Evolutionary conservation across 106 monocot genomes (phyloP), one percentile per base, ranked within the genome.

Genomic region (Hemerocallis citrina): DNA sequence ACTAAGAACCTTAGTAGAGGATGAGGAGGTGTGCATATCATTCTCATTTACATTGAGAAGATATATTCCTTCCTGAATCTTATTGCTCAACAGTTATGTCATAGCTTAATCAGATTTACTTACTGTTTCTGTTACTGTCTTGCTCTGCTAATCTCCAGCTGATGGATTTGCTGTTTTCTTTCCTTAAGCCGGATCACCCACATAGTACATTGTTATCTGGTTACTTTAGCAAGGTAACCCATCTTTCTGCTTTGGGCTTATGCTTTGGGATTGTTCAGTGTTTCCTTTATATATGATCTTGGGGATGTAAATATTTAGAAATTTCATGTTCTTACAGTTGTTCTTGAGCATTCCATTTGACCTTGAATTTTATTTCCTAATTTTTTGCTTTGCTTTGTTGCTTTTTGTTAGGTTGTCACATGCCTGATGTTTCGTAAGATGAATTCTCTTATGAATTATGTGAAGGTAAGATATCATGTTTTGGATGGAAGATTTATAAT

Each of bases 141-240:
- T 40, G 33, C 62, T 25, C 61, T 40, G 1, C 38, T 59, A 10
- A 3, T 31, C 16, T 76, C 37, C 71, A 83, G 79, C 59, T 79
- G 51, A 82, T 79, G 82, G 56, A 66, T 56, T 44, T 82, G 24
- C 48, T 88, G 30, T 88, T 88, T 71, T 88, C 88, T 50, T 88
- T 88, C 57, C 51, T 83, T 17, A 88, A 71, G 51, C 83, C 88
- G 29, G 88, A 74, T 49, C 73, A 64, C 20, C 40, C 77, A 11
- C 88, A 83, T 64, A 68, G 73, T 47, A 68, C 76, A 46, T 55
- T 80, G 32, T 67, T 88, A 43, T 82, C 88, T 56, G 88, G 88
- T 54, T 88, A 83, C 61, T 88, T 88, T 24, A 83, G 88, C 71
- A 88, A 88, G 88, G 88, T 83, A 38, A 5, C 11, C 37, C 11